phyloP scores from a whole-genome alignment of 108 stramenopile genomes.

The Epithemia pelagica region DNA sequence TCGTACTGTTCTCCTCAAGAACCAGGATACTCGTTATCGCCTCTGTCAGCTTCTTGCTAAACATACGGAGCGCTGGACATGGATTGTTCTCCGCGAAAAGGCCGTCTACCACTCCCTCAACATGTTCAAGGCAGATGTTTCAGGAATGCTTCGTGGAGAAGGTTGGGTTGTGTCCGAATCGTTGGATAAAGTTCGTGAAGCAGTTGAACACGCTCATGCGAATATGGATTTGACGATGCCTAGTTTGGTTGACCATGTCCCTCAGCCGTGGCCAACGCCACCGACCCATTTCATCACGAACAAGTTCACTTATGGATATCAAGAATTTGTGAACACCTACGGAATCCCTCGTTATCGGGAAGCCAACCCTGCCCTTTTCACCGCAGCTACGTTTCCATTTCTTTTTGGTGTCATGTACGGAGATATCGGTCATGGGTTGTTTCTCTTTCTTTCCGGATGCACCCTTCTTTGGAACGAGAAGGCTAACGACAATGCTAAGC shows the following conservation, averaged over 20 bases:
- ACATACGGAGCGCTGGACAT: conserved; percentile 85
- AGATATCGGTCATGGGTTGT: conserved; percentile 94
- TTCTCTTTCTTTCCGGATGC: conserved; percentile 78
- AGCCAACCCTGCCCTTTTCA: conserved; percentile 97
- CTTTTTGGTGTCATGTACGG: conserved; percentile 99
- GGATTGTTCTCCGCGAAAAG: conserved; percentile 89
- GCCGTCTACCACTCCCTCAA: conserved; percentile 96
- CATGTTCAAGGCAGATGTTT: conserved; percentile 94
- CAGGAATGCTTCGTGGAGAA: conserved; percentile 94
- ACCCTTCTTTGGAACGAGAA: conserved; percentile 79
- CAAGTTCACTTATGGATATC: conserved; percentile 92
- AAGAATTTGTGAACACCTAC: conserved; percentile 99
- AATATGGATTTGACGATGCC: conserved; percentile 88
- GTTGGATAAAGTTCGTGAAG: conserved; percentile 55
- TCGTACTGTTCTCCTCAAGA: conserved; percentile 88
- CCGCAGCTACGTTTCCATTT: conserved; percentile 98
- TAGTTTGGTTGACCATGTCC: conserved; percentile 78
- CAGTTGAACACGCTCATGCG: conserved; percentile 79
- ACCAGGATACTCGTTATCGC: conserved; percentile 89
- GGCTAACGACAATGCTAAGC: conserved; percentile 58
- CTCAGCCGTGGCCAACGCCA: conserved; percentile 90
- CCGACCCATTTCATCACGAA: conserved; percentile 96
- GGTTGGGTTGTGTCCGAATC: conserved; percentile 91
- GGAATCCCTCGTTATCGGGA: conserved; percentile 97
- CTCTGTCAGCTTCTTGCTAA: conserved; percentile 87